Conservation (phyloP, 495 filamentous ascomycete species). For the Hypoxylon lienhwacheense region DNA sequence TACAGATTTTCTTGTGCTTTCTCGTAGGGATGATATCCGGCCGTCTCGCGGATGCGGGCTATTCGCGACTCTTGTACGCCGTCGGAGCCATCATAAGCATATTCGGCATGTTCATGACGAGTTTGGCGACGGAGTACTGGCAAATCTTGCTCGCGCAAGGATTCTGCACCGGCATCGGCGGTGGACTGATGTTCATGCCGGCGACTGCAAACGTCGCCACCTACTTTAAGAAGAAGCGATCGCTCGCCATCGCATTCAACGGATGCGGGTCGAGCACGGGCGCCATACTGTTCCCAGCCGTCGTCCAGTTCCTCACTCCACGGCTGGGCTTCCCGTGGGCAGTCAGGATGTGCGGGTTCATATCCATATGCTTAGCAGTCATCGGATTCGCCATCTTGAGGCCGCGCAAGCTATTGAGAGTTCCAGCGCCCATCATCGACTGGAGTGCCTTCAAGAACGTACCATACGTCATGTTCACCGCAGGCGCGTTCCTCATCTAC, state of each 20-base stretch:
- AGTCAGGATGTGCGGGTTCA: constrained; percentile 44
- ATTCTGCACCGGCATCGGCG: constrained; percentile 43
- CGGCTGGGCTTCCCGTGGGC: constrained; percentile 49
- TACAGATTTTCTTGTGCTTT: constrained; percentile 49
- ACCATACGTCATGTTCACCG: constrained; percentile 40
- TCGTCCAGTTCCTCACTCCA: constrained; percentile 46
- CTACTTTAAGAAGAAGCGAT: constrained; percentile 45
- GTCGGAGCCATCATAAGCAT: constrained; percentile 38
- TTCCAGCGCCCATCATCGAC: constrained; percentile 42
- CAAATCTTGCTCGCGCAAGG: constrained; percentile 49
- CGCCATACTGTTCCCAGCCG: constrained; percentile 45
- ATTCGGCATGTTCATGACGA: constrained; percentile 48
- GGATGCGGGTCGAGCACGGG: constrained; percentile 47
- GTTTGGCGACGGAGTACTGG: constrained; percentile 42
- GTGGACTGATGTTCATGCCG: constrained; percentile 49
- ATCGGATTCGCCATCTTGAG: constrained; percentile 38
- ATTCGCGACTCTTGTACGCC: constrained; percentile 38
- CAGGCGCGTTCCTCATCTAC: constrained; percentile 45
- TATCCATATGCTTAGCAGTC: constrained; percentile 37
- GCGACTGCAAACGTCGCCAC: constrained; percentile 42
- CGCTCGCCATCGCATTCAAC: constrained; percentile 42
- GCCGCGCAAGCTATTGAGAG: constrained; percentile 38
- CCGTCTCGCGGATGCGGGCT: constrained; percentile 45
- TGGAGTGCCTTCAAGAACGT: constrained; percentile 43
- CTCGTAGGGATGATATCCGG: constrained; percentile 44